Evolutionary conservation across 164 flowering plant genomes (phyloP).

Genomic region (Tetrastigma voinierianum): DNA sequence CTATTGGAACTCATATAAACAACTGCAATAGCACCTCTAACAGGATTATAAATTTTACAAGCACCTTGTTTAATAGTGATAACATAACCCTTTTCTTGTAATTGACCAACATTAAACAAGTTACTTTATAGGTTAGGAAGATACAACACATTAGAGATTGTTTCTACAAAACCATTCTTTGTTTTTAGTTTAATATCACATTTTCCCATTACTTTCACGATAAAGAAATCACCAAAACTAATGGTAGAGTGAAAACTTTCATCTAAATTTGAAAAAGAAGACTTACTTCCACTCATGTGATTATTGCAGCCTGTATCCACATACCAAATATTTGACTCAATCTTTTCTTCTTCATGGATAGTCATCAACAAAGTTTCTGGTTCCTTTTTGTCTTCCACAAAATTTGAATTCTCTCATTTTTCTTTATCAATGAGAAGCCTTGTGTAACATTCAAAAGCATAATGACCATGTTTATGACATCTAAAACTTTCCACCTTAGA

Average conservation of each 20-base stretch:
- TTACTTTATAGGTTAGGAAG: slow-evolving; percentile 5
- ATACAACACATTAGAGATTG: slow-evolving; percentile 1
- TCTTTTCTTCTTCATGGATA: neutral
- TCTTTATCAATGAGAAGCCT: slow-evolving; percentile 9
- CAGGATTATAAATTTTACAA: no score
- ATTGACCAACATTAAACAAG: neutral
- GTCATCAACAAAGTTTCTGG: slow-evolving; percentile 12
- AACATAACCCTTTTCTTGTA: neutral
- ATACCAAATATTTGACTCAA: slow-evolving; percentile 8
- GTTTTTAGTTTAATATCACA: slow-evolving; percentile 12
- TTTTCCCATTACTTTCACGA: slow-evolving; percentile 7
- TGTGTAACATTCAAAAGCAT: no score
- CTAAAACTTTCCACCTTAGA: slow-evolving; percentile 26
- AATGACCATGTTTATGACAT: slow-evolving; percentile 7
- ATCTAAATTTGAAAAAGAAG: slow-evolving; percentile 17
- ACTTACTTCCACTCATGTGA: slow-evolving; percentile 2
- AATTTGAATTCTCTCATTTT: slow-evolving; percentile 13
- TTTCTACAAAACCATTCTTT: slow-evolving; percentile 10
- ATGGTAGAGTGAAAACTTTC: neutral
- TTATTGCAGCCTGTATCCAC: slow-evolving; percentile 11
- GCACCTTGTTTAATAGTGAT: neutral
- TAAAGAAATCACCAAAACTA: neutral
- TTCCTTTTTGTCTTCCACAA: slow-evolving; percentile 7
- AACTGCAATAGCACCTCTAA: no score
- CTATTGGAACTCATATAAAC: slow-evolving; percentile 10